These are phyloP conservation scores for Firmiana major DNA, from an alignment of 345 rosid genomes.

Conservation along the genomic window DNA sequence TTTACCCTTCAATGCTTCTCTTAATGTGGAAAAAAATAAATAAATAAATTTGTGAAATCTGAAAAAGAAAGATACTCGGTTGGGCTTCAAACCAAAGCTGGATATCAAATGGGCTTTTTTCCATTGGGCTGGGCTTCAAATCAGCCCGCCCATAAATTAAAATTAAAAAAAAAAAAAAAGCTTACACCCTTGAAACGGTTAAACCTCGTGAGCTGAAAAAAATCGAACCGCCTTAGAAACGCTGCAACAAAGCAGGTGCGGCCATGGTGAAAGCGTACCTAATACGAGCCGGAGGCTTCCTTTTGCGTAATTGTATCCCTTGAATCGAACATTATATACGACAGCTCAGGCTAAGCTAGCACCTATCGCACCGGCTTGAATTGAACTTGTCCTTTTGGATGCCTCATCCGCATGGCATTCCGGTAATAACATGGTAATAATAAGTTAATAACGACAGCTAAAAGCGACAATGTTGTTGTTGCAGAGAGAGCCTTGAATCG, in stretches of 20 bases:
- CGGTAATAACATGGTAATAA: too few species aligned
- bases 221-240: neutral
- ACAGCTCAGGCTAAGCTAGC: slow-evolving; percentile 46
- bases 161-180: neutral
- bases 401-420: too few species aligned
- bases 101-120: neutral
- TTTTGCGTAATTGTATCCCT: slow-evolving; percentile 65
- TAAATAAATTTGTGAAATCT: neutral
- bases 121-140: neutral
- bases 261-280: slow-evolving; percentile 73
- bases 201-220: slow-evolving; percentile 7
- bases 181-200: slow-evolving; percentile 13
- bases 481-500: too few species aligned
- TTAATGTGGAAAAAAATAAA: too few species aligned
- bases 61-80: neutral
- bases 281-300: slow-evolving; percentile 57
- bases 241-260: neutral
- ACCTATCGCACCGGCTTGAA: slow-evolving; percentile 72
- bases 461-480: too few species aligned
- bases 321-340: slow-evolving; percentile 62
- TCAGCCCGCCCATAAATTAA: neutral
- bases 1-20: neutral
- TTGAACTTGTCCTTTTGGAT: too few species aligned
- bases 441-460: too few species aligned
- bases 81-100: neutral